Evolutionary conservation across 192 early-diverging fungal species (phyloP).

Genomic region (Linnemannia schmuckeri): DNA sequence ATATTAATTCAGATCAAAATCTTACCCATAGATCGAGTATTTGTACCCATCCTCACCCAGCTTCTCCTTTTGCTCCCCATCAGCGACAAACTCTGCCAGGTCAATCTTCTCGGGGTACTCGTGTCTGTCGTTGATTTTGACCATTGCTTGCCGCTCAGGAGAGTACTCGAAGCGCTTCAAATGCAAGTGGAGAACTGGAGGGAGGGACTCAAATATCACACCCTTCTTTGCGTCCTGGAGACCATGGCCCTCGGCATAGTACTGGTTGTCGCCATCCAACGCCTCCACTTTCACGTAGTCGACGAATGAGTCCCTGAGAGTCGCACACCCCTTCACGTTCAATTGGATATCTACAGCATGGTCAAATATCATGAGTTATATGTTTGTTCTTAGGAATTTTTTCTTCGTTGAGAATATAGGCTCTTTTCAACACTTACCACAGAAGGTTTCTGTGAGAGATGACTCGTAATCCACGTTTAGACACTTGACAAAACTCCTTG

Average conservation of each 20-base stretch:
- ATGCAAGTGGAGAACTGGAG: constrained; percentile 94
- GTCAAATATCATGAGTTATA: not conserved
- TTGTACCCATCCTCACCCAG: constrained; percentile 62
- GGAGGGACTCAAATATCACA: constrained; percentile 91
- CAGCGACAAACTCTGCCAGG: constrained; percentile 81
- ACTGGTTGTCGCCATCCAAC: constrained; percentile 96
- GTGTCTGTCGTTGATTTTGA: constrained; percentile 96
- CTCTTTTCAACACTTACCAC: constrained; percentile 64
- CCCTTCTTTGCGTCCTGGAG: constrained; percentile 96
- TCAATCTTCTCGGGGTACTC: constrained; percentile 91
- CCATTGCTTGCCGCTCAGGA: constrained; percentile 84
- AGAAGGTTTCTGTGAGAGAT: constrained; percentile 91
- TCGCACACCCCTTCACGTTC: constrained; percentile 93
- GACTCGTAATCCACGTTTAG: constrained; percentile 94
- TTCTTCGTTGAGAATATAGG: too few species aligned
- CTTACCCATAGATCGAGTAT: constrained; percentile 89
- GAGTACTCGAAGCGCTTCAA: constrained; percentile 98
- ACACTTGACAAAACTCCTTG: constrained; percentile 96
- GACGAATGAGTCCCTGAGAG: constrained; percentile 87
- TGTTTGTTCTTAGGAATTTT: not conserved
- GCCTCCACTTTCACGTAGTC: constrained; percentile 91
- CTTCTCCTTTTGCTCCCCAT: constrained; percentile 68
- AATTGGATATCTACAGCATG: constrained; percentile 86
- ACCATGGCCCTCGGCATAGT: constrained; percentile 90
- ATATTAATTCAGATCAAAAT: not conserved